A percentile compares a stretch with the other conserved stretches of the same genome.
Conservation (phyloP, 768 basidiomycete species). For the Leccinum barrowsii region DNA sequence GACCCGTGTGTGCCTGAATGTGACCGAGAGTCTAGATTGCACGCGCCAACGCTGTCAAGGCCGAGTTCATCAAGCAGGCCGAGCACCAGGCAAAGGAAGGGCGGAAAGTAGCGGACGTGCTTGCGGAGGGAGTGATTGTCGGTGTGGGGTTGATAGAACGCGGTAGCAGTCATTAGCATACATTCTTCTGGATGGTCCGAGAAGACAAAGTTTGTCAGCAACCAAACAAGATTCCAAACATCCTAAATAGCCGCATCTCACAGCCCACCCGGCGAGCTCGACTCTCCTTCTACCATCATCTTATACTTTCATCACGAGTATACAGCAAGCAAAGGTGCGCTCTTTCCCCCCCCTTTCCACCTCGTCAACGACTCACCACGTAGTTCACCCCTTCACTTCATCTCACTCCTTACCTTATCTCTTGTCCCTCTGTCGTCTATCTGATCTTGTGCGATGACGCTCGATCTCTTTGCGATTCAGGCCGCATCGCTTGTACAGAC, state of each 20-base stretch:
- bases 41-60: slow-evolving; percentile 66
- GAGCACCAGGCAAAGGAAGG: slow-evolving; percentile 64
- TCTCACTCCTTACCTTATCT: neutral
- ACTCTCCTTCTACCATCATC: slow-evolving; percentile 31
- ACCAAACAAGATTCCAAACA: slow-evolving; percentile 38
- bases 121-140: slow-evolving; percentile 70
- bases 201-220: slow-evolving; percentile 28
- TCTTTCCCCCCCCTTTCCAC: neutral
- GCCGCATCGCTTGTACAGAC: slow-evolving; percentile 12
- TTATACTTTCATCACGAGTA: neutral
- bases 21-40: slow-evolving; percentile 42
- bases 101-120: slow-evolving; percentile 65
- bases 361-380: neutral
- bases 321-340: slow-evolving; percentile 8
- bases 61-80: slow-evolving; percentile 66
- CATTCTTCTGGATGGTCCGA: slow-evolving; percentile 8
- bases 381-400: neutral
- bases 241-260: slow-evolving; percentile 32
- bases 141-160: slow-evolving; percentile 73
- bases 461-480: slow-evolving; percentile 29
- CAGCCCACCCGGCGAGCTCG: slow-evolving; percentile 1
- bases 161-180: slow-evolving; percentile 10
- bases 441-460: slow-evolving; percentile 38
- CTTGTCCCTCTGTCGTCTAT: slow-evolving; percentile 1
- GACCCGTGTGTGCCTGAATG: neutral